A percentile compares a stretch with the other conserved stretches of the same genome.
phyloP scores from a whole-genome alignment of 345 rosid species.

The Clarkia xantiana region DNA sequence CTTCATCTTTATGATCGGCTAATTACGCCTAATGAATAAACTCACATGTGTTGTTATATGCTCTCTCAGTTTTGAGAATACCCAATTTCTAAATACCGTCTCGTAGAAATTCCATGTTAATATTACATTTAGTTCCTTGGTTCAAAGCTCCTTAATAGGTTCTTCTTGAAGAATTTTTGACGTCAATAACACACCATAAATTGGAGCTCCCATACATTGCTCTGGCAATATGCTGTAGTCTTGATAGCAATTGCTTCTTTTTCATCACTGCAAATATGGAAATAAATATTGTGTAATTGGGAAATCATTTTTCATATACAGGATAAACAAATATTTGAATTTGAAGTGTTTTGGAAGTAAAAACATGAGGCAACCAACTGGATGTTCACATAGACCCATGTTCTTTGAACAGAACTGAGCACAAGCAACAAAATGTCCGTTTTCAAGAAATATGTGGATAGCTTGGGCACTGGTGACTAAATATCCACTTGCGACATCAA shows the following conservation, averaged over 20 bases:
- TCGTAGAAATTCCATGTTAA: constrained; percentile 18
- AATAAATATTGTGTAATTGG: background rate
- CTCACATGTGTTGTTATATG: constrained; percentile 45
- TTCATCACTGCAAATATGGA: constrained; percentile 21
- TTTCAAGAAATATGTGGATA: constrained; percentile 80
- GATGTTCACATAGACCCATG: constrained; percentile 98
- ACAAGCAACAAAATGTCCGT: constrained; percentile 77
- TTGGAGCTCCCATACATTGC: constrained; percentile 50
- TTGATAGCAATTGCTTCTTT: constrained; percentile 26
- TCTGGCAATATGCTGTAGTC: constrained; percentile 34
- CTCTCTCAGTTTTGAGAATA: constrained; percentile 42
- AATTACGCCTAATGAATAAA: too few relatives aligned
- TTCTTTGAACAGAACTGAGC: constrained; percentile 92
- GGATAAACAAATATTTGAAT: too few relatives aligned
- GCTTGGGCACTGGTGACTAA: constrained; percentile 82
- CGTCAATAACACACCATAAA: constrained; percentile 32
- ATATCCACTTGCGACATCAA: constrained; percentile 94
- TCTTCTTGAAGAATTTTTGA: constrained; percentile 33
- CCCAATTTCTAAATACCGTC: constrained; percentile 28
- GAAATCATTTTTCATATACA: too few relatives aligned
- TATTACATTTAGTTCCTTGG: too few relatives aligned
- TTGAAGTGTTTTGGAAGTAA: too few relatives aligned
- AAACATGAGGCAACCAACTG: constrained; percentile 95
- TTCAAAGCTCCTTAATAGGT: constrained; percentile 22
- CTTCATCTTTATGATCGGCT: too few relatives aligned